Percentiles rank a stretch among this genome's conserved stretches.
phyloP scores from a whole-genome alignment of 106 monocot species.

The Dendrobium chrysotoxum region DNA sequence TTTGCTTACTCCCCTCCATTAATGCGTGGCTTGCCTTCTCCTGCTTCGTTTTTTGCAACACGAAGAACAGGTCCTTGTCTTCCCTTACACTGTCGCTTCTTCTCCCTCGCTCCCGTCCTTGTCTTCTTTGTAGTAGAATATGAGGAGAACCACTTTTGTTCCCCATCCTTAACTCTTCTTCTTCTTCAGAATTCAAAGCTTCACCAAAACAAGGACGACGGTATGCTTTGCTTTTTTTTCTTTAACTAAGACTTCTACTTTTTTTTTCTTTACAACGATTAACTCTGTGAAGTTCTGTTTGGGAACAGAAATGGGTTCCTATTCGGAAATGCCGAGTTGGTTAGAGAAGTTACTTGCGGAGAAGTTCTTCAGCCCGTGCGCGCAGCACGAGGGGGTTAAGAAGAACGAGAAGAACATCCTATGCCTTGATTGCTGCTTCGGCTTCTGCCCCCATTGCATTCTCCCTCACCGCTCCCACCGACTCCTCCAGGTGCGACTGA shows the following conservation, averaged over 20 bases:
- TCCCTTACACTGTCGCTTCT: slow-evolving; percentile 1
- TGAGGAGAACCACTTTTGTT: background rate
- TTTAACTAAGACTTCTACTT: background rate
- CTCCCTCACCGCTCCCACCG: slow-evolving; percentile 47
- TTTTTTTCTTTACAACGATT: background rate
- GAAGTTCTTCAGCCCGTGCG: slow-evolving; percentile 57
- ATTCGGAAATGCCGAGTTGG: slow-evolving; percentile 33
- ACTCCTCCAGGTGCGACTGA: slow-evolving; percentile 44
- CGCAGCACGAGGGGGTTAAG: slow-evolving; percentile 39
- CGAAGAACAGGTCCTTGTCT: background rate
- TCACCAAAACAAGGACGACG: background rate
- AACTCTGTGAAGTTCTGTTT: background rate
- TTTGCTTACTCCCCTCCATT: background rate
- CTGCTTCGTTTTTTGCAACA: slow-evolving; percentile 3
- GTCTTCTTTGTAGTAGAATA: background rate
- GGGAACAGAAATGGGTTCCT: background rate
- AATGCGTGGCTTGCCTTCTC: slow-evolving; percentile 4
- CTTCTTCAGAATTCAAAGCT: background rate
- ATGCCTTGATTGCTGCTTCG: slow-evolving; percentile 74
- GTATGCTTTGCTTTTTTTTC: background rate
- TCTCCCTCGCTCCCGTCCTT: background rate
- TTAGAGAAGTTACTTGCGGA: slow-evolving; percentile 37
- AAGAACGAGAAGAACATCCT: slow-evolving; percentile 82
- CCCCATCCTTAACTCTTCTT: background rate
- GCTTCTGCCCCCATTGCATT: slow-evolving; percentile 65